A percentile compares a stretch with the other conserved stretches of the same genome.
Evolutionary conservation across 352 stramenopile genomes (phyloP).

Genomic region (Phytopythium cucurbitacearum): DNA sequence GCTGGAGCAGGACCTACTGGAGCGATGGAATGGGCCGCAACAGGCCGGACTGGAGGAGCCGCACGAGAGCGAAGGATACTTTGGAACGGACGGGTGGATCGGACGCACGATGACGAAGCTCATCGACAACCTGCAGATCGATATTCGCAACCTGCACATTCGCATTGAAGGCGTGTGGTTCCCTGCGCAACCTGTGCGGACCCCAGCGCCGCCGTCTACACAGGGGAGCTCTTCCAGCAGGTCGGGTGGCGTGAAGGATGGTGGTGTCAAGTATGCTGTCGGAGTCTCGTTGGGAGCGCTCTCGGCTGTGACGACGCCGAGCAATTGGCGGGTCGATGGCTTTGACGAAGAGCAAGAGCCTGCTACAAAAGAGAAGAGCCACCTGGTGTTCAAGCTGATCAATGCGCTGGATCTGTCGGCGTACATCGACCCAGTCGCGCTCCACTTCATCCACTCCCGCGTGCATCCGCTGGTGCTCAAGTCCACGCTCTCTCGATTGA

Average conservation of each 20-base stretch:
- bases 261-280: slow-evolving; percentile 61
- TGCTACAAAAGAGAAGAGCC: slow-evolving; percentile 25
- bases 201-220: slow-evolving; percentile 14
- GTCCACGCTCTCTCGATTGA: slow-evolving; percentile 69
- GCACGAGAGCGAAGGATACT: slow-evolving; percentile 84
- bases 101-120: slow-evolving; percentile 86
- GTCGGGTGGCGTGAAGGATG: neutral
- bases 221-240: neutral
- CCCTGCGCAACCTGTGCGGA: slow-evolving; percentile 23
- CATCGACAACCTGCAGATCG: slow-evolving; percentile 89
- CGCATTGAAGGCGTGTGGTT: slow-evolving; percentile 77
- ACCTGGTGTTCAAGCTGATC: slow-evolving; percentile 87
- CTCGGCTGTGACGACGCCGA: slow-evolving; percentile 82
- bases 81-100: slow-evolving; percentile 86
- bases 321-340: slow-evolving; percentile 76
- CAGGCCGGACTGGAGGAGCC: slow-evolving; percentile 59
- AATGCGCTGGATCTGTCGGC: slow-evolving; percentile 81
- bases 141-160: slow-evolving; percentile 85
- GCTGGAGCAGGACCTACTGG: slow-evolving; percentile 72
- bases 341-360: slow-evolving; percentile 56
- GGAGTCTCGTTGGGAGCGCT: slow-evolving; percentile 78
- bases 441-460: slow-evolving; percentile 86
- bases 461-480: slow-evolving; percentile 75
- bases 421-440: slow-evolving; percentile 81
- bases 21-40: slow-evolving; percentile 71